Conservation (phyloP, 495 filamentous ascomycete genomes). For the Xylaria sp. region DNA sequence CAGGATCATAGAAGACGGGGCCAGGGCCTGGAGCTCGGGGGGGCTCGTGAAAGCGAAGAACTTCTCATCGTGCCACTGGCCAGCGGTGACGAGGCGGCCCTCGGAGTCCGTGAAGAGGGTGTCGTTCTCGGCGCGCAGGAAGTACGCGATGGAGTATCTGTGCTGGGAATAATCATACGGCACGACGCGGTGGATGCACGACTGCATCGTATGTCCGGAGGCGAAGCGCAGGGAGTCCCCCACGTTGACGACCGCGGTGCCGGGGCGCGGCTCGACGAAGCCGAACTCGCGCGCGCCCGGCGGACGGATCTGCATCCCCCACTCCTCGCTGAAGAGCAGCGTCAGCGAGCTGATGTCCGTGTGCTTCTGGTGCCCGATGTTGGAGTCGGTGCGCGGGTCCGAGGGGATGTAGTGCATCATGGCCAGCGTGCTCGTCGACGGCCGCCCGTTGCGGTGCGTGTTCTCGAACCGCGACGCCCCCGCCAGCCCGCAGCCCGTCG, state of each 20-base stretch:
- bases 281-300: conserved; percentile 56
- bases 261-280: conserved; percentile 57
- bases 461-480: conserved; percentile 58
- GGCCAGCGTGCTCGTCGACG: conserved; percentile 54
- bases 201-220: conserved; percentile 56
- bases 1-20: conserved; percentile 53
- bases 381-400: conserved; percentile 46
- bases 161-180: conserved; percentile 56
- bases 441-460: conserved; percentile 57
- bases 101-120: conserved; percentile 59
- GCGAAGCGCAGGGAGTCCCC: conserved; percentile 64
- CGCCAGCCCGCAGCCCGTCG: conserved; percentile 51
- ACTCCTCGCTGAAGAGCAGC: conserved; percentile 62
- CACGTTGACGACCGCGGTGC: conserved; percentile 62
- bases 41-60: conserved; percentile 62
- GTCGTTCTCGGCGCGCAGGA: conserved; percentile 62
- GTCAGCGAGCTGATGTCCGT: conserved; percentile 66
- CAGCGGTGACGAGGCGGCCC: conserved; percentile 55
- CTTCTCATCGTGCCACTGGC: conserved; percentile 65
- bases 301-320: conserved; percentile 63
- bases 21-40: conserved; percentile 49
- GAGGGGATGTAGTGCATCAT: conserved; percentile 59
- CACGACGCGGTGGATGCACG: conserved; percentile 63
- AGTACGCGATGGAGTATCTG: conserved; percentile 66
- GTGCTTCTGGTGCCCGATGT: conserved; percentile 62